phyloP scores from a whole-genome alignment of 192 early-diverging fungal species.

The Coemansia sp. region DNA sequence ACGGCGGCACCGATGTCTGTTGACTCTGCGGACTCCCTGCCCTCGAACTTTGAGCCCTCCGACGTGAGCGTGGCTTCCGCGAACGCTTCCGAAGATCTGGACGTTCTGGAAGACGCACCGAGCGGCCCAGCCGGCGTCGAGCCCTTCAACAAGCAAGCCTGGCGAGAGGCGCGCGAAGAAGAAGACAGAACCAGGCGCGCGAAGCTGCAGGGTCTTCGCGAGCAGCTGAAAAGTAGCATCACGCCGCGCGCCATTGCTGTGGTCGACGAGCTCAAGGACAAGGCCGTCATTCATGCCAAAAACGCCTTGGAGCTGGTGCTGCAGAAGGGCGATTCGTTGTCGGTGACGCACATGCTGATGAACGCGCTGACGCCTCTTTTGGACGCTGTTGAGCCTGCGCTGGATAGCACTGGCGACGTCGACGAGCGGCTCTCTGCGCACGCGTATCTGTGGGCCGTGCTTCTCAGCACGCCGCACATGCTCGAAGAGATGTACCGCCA shows the following conservation, averaged over 20 bases:
- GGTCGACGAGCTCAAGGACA: conserved; percentile 36
- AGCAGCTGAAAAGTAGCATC: conserved; percentile 55
- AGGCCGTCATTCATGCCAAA: conserved; percentile 33
- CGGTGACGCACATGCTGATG: conserved; percentile 29
- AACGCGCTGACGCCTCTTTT: conserved; percentile 38
- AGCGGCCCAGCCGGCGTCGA: conserved; percentile 10
- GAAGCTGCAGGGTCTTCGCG: conserved; percentile 43
- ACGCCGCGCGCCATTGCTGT: conserved; percentile 40
- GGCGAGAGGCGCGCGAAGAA: conserved; percentile 41
- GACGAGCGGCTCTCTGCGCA: conserved; percentile 46
- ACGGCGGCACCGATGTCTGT: conserved; percentile 40
- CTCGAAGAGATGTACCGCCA: conserved; percentile 44
- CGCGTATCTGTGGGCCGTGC: conserved; percentile 46
- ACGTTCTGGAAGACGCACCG: background rate
- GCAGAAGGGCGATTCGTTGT: conserved; percentile 27
- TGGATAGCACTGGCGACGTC: background rate
- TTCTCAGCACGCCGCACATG: conserved; percentile 32
- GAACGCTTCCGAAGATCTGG: background rate
- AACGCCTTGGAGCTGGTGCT: conserved; percentile 43
- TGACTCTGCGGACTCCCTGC: conserved; percentile 10
- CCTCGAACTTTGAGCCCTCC: background rate
- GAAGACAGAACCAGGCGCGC: conserved; percentile 22
- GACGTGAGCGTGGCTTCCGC: conserved; percentile 41
- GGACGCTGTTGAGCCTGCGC: conserved; percentile 6
- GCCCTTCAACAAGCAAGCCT: conserved; percentile 31